Base-by-base conservation (phyloP, 148 eudicot species). In the Chenopodium album region DNA sequence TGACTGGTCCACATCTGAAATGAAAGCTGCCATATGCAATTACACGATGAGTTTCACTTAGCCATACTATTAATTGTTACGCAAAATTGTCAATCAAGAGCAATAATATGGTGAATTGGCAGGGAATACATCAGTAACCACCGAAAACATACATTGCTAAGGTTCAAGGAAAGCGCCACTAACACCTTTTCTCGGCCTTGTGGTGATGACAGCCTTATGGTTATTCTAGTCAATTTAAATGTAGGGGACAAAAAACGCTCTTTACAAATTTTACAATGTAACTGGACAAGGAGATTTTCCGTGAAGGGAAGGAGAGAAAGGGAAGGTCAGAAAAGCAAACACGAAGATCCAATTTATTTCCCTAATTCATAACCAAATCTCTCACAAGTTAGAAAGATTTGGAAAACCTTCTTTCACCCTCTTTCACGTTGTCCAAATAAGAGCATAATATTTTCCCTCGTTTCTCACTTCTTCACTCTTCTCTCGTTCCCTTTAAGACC, bases 1-100 rank as follows among this genome's bases (percentile, higher is more conserved):
- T 96, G 98, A 85, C 94, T 86, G 26, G 99, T 96, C 99, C 99
- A 96, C 99, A 96, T 94, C 85, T 92, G 95, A 85, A 96, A 96
- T 12, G 99, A 96, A 34, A 96, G 95, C 98, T 96, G 97, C 88
- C 82, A 48, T 72, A 44, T 54, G 78, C 75, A 74, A 80, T 64
- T 17, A 6, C 26, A 44, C 31, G 2, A 46, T 29, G 4, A 47
- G 34, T 29, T 78, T 14, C 50, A 9, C 34, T 78, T 83, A 79
- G 79, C 17, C 41, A 76, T 60, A 52, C 26, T 11, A 63, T 71
- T 19, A 75, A 8, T 22, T 7, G 4, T 26, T 19, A 29, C 31
- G 4, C 31, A 22, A 66, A 73, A 41, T 5, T 41, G 50, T 7
- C 13, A 19, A 44, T 66, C 60, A 73, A 4, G 60, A 64, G 63